Base-by-base conservation (phyloP, 345 rosid species). In the Turritis glabra region DNA sequence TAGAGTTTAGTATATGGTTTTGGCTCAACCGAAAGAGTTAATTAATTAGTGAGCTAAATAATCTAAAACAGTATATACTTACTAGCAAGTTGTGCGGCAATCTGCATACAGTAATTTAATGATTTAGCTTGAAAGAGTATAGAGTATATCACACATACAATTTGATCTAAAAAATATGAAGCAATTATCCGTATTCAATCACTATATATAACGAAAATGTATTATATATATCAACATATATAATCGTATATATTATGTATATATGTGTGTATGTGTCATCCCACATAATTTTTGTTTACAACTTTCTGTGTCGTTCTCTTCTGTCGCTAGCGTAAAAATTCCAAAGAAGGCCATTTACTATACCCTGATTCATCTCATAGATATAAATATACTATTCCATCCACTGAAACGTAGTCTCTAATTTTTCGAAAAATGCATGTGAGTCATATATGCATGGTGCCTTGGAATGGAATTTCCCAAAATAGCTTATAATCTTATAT, bases 401-500 rank as follows among this genome's bases (percentile, higher is more conserved):
- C 19, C 19, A 30, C 27, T 18, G 18, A 46, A 35, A 66, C 32
- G 15, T 50, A 56, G 25, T 32, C 15, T 30, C 21, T 30, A 56
- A 1, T 30, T 56, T 30, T 18, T 10, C 41, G 18, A 51, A 38
- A 7, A 72, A 54, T 46, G 61, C 73, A 75, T 67, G 63, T 40
- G 26, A 48, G 6, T 58, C n/a, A 32, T 13, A 37, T 66, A 59
- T 51, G 38, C 17, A 19, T 67, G 11, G 30, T 73, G 46, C 55
- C 32, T 15, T 59, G 6, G 2, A 23, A 18, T 61, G 32, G 29
- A 61, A 26, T 60, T 69, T 69, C 75, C 80, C 8, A 61, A 60
- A 61, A 61, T 46, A 61, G 75, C 32, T 61, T 52, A 69, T 8
- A 32, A 33, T 46, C 37, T 57, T 48, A 13, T 48, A 35, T 17